Base-by-base conservation (phyloP, 1,139 yeast genomes). In the Sugiyamaella xylanicola region DNA sequence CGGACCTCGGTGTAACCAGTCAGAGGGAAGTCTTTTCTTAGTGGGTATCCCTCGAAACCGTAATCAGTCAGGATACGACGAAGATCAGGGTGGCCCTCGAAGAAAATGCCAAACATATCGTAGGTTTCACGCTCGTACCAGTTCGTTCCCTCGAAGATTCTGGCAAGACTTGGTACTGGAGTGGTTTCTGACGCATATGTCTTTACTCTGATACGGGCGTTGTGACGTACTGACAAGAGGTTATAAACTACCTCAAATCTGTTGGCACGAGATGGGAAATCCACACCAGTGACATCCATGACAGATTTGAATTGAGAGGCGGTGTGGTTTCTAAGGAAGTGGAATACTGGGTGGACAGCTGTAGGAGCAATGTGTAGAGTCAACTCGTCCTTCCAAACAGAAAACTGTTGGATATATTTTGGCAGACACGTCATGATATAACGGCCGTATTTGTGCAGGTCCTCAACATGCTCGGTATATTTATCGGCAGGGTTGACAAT, bases 101-200 rank as follows among this genome's bases (percentile, higher is more conserved):
- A 89, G 74, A 88, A 88, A 60, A 89, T 82, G 49, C 96, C 96
- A 69, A 81, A 88, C 81, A 88, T 79, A 70, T 88, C 96, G 71
- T 87, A 88, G 13, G 95, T 84, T 72, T 88, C 96, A 72, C 96
- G 82, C 75, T 88, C 96, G 69, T 82, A 86, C 96, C 96, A 89
- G 75, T 89, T 88, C 60, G 91, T 86, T 61, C 96, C 95, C 70
- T 84, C 83, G 72, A 75, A 87, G 58, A 89, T 68, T 19, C 84
- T 83, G 17, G 86, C 84, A 59, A 86, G 73, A 55, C 91, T 84
- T 45, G 96, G 96, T 58, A 89, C 95, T 5, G 95, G 82, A 52
- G 87, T 80, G 53, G 87, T 83, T 72, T 89, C 96, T 57, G 84
- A 84, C 21, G 96, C 95, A 68, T 87, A 89, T 21, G 96, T 88